These are phyloP conservation scores for Galeopsis tetrahit DNA, from an alignment of 257 asterid genomes.

Conservation along the genomic window DNA sequence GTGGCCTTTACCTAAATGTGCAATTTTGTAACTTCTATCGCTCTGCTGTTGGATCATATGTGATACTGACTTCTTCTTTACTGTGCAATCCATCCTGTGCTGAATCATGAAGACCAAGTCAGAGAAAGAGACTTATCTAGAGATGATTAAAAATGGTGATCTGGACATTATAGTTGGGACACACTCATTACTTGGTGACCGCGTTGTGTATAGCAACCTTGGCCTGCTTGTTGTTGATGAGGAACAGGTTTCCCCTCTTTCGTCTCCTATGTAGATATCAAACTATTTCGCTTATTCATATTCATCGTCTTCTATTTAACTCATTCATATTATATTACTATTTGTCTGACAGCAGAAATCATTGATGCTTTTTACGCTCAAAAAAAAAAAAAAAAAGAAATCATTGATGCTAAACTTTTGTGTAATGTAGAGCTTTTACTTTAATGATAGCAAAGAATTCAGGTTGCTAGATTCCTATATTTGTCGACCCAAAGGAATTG, in stretches of 20 bases:
- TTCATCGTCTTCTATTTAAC: conserved; percentile 5
- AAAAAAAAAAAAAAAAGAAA: no score
- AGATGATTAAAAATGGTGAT: conserved; percentile 79
- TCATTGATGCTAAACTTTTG: conserved; percentile 17
- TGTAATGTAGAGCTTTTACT: neutral
- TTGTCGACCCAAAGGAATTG: neutral
- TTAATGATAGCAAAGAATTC: conserved; percentile 8
- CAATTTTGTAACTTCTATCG: conserved; percentile 27
- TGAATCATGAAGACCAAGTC: conserved; percentile 73
- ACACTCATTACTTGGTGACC: conserved; percentile 88
- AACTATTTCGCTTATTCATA: conserved; percentile 24
- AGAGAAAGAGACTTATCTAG: conserved; percentile 77
- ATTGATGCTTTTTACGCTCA: no score
- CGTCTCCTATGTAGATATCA: conserved; percentile 33
- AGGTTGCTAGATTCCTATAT: neutral
- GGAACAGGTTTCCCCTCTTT: conserved; percentile 77
- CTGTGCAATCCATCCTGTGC: conserved; percentile 37
- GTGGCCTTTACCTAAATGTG: conserved; percentile 9
- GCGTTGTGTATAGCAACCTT: conserved; percentile 84
- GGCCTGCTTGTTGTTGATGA: conserved; percentile 98
- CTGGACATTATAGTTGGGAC: conserved; percentile 92
- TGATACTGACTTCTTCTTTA: conserved; percentile 31
- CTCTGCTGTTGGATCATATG: conserved; percentile 30
- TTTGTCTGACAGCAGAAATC: neutral
- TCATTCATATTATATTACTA: neutral